phyloP scores from a whole-genome alignment of 164 flowering plant species.

The Sextonia rubra region DNA sequence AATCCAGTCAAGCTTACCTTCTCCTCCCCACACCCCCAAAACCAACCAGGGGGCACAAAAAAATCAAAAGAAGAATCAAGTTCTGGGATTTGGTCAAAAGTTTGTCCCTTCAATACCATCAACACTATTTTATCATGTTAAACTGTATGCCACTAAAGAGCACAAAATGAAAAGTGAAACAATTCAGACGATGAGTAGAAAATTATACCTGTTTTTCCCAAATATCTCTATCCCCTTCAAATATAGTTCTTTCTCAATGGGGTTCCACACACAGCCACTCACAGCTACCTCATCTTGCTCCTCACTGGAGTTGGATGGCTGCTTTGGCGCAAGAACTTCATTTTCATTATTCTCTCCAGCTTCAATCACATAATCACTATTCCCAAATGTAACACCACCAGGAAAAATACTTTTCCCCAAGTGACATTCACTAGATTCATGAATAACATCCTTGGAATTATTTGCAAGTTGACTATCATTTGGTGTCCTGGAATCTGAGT shows the following conservation, averaged over 20 bases:
- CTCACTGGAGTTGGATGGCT: constrained; percentile 17
- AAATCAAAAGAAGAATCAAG: too few species aligned
- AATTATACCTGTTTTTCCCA: constrained; percentile 82
- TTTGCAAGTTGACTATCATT: constrained; percentile 15
- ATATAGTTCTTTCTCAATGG: constrained; percentile 82
- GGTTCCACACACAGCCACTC: constrained; percentile 53
- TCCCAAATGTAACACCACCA: constrained; percentile 14
- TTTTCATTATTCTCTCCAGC: constrained; percentile 14
- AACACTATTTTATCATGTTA: too few species aligned
- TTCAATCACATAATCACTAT: constrained; percentile 12
- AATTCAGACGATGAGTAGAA: too few species aligned
- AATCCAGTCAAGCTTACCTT: too few species aligned
- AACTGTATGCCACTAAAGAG: too few species aligned
- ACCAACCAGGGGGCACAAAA: too few species aligned
- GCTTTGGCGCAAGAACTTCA: constrained; percentile 24
- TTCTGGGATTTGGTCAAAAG: too few species aligned
- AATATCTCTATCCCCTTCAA: constrained; percentile 91
- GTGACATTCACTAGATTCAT: constrained; percentile 17
- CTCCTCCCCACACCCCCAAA: too few species aligned
- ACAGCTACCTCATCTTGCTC: constrained; percentile 16
- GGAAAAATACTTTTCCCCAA: constrained; percentile 5
- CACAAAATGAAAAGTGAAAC: too few species aligned
- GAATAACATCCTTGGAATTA: constrained; percentile 1
- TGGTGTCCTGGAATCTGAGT: constrained; percentile 9
- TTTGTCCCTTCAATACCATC: too few species aligned